phyloP scores from a whole-genome alignment of 768 basidiomycete genomes.

The Gautieria morchelliformis region DNA sequence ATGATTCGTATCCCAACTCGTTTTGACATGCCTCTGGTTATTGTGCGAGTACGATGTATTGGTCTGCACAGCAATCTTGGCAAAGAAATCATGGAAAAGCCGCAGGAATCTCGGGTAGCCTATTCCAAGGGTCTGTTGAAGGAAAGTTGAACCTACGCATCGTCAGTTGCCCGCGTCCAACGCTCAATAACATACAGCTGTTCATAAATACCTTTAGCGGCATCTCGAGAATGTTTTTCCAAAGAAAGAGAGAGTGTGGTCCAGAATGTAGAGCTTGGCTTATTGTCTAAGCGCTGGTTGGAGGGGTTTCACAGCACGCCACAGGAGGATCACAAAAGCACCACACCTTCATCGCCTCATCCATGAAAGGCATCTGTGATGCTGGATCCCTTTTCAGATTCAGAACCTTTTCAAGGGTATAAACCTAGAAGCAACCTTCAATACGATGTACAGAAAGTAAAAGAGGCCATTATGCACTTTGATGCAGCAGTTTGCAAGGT shows the following conservation, averaged over 20 bases:
- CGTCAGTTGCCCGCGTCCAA: not conserved
- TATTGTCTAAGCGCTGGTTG: conserved; percentile 71
- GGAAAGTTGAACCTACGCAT: conserved; percentile 66
- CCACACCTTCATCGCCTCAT: conserved; percentile 85
- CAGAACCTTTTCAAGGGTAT: conserved; percentile 90
- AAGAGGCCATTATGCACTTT: conserved; percentile 40
- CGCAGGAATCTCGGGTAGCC: conserved; percentile 84
- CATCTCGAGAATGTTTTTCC: conserved; percentile 75
- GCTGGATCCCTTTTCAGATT: conserved; percentile 77
- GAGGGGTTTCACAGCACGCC: not conserved
- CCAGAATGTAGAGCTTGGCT: conserved; percentile 91
- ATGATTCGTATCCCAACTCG: not conserved
- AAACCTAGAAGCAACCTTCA: conserved; percentile 41
- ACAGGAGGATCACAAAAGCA: not conserved
- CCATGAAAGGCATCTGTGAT: conserved; percentile 73
- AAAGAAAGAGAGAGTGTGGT: conserved; percentile 66
- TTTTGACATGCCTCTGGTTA: conserved; percentile 61
- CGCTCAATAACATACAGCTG: not conserved
- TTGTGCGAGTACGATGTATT: conserved; percentile 83
- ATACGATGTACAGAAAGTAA: not conserved
- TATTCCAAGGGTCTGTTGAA: conserved; percentile 80
- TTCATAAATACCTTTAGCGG: conserved; percentile 52
- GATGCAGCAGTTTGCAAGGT: conserved; percentile 84
- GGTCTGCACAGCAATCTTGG: conserved; percentile 89
- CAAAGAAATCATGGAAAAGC: conserved; percentile 94